Conservation (phyloP, 73 alveolate genomes). For the Halteria grandinella region DNA sequence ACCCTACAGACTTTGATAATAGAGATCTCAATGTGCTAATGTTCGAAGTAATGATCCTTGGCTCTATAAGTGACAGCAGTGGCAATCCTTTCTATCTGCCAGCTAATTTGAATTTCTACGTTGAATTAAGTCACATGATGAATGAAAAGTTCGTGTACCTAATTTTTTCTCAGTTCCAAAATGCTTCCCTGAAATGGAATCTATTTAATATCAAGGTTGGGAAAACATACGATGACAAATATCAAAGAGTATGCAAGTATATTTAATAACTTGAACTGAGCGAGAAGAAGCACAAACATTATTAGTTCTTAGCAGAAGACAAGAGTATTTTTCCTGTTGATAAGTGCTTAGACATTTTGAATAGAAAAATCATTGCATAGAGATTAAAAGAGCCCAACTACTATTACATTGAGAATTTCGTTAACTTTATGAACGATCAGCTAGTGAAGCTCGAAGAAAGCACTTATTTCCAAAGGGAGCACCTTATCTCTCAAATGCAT, state of each 20-base stretch:
- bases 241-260: constrained; percentile 31
- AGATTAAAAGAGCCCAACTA: not conserved
- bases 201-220: not conserved
- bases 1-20: constrained; percentile 9
- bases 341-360: constrained; percentile 8
- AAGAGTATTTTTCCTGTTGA: not conserved
- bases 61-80: constrained; percentile 19
- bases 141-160: not conserved
- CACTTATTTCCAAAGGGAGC: not conserved
- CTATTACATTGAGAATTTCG: constrained; percentile 14
- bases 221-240: not conserved
- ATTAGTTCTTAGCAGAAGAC: not conserved
- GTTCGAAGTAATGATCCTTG: constrained; percentile 11
- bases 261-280: not conserved
- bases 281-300: not conserved
- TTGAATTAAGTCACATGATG: constrained; percentile 5
- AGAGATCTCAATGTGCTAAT: constrained; percentile 1
- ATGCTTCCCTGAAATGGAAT: constrained; percentile 2
- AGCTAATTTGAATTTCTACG: not conserved
- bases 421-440: constrained; percentile 22
- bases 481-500: constrained; percentile 19
- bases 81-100: not conserved
- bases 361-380: constrained; percentile 4
- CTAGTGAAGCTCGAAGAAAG: constrained; percentile 14
- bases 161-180: not conserved